Conservation (phyloP, 1,284 basidiomycete species). For the Trametes hirsuta region DNA sequence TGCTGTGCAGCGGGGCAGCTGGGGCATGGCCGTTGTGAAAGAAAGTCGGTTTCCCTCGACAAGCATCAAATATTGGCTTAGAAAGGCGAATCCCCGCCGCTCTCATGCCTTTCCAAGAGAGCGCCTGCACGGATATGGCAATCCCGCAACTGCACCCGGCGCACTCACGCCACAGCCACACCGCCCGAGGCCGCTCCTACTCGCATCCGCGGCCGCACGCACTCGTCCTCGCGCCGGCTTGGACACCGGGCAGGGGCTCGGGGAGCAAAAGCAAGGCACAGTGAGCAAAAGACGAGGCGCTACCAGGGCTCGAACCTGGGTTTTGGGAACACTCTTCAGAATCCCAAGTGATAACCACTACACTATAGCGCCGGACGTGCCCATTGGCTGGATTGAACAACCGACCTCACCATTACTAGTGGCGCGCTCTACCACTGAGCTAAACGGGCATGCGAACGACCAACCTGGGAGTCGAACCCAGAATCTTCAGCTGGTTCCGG, state of each 20-base stretch:
- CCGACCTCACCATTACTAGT: constrained; percentile 13
- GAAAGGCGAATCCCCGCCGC: constrained; percentile 10
- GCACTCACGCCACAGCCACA: constrained; percentile 2
- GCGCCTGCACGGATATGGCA: constrained; percentile 2
- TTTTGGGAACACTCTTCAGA: constrained; percentile 17
- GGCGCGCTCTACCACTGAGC: constrained; percentile 13
- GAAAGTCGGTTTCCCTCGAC: constrained; percentile 3
- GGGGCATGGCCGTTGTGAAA: constrained; percentile 9
- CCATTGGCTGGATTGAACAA: constrained; percentile 14
- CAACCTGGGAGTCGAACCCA: constrained; percentile 15
- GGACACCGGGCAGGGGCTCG: not conserved
- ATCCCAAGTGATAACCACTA: constrained; percentile 21
- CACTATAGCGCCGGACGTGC: constrained; percentile 16
- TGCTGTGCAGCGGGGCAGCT: not conserved
- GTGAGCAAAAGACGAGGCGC: constrained; percentile 5
- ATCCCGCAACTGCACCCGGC: not conserved
- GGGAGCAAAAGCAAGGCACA: not conserved
- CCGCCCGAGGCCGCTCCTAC: constrained; percentile 12
- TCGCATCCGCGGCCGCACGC: constrained; percentile 3
- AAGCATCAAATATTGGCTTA: not conserved
- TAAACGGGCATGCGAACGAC: constrained; percentile 8
- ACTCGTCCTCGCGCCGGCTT: no score
- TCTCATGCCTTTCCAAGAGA: not conserved
- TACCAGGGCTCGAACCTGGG: constrained; percentile 20
- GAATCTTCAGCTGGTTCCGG: constrained; percentile 8